Evolutionary conservation across 805 yeast species (phyloP).

Genomic region (Suhomyces sp.): DNA sequence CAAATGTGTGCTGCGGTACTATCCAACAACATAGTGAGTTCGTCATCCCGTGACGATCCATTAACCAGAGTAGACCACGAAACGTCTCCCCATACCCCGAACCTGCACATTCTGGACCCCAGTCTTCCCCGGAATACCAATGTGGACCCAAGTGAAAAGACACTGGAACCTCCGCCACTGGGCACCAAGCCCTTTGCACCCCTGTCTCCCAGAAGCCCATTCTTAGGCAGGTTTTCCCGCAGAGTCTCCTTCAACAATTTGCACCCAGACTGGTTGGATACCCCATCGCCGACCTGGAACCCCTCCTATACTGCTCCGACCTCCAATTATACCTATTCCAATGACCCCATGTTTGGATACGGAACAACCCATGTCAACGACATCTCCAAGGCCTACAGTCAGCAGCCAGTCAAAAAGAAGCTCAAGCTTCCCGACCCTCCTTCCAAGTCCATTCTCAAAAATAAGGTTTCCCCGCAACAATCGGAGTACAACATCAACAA

Average conservation of each 20-base stretch:
- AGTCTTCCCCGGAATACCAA: too few relatives aligned
- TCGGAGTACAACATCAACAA: constrained; percentile 13
- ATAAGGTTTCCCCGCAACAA: constrained; percentile 31
- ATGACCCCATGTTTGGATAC: constrained; percentile 21
- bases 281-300: constrained; percentile 3
- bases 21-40: too few relatives aligned
- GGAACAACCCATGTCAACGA: constrained; percentile 18
- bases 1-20: too few relatives aligned
- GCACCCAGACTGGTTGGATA: constrained; percentile 21
- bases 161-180: too few relatives aligned
- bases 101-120: too few relatives aligned
- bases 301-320: constrained; percentile 1
- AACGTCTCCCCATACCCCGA: too few relatives aligned
- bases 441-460: constrained; percentile 40
- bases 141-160: too few relatives aligned
- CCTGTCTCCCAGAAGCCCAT: too few relatives aligned
- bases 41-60: too few relatives aligned
- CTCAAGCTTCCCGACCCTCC: constrained; percentile 32
- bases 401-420: constrained; percentile 14
- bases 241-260: constrained; percentile 48
- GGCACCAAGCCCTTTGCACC: too few relatives aligned
- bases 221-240: constrained; percentile 23
- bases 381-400: constrained; percentile 16
- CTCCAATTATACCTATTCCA: constrained; percentile 7
- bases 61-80: too few relatives aligned